Percentiles rank a stretch among this genome's conserved stretches.
Evolutionary conservation across 441 rosid genomes (phyloP).

Genomic region (Erodium texanum): DNA sequence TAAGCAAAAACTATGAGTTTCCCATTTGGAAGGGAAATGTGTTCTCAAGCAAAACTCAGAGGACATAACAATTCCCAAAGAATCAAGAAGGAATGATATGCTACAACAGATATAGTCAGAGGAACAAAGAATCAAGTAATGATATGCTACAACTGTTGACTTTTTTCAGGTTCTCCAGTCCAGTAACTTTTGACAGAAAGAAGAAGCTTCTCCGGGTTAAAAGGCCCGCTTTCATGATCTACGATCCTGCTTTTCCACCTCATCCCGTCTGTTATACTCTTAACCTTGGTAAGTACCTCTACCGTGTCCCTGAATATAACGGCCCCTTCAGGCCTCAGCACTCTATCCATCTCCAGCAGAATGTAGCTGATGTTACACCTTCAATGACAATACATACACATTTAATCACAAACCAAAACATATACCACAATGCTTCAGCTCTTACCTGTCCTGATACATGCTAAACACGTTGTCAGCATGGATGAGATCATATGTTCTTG

Average conservation of each 20-base stretch:
- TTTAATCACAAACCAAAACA: conserved; percentile 2
- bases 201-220: conserved; percentile 1
- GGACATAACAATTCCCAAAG: background rate
- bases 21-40: no score
- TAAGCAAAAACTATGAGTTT: no score
- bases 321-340: conserved; percentile 54
- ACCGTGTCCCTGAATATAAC: conserved; percentile 41
- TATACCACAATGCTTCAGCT: no score
- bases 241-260: conserved; percentile 1
- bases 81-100: no score
- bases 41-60: background rate
- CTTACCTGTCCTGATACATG: conserved; percentile 72
- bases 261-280: background rate
- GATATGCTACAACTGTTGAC: background rate
- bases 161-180: background rate
- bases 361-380: conserved; percentile 47
- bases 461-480: conserved; percentile 83
- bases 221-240: background rate
- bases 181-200: background rate
- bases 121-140: background rate
- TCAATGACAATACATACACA: background rate
- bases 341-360: conserved; percentile 58
- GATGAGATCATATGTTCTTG: conserved; percentile 88
- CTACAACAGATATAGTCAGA: background rate
- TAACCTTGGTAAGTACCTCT: conserved; percentile 2